Evolutionary conservation across 495 filamentous ascomycete species (phyloP).

Genomic region (Aspergillus mulundensis): DNA sequence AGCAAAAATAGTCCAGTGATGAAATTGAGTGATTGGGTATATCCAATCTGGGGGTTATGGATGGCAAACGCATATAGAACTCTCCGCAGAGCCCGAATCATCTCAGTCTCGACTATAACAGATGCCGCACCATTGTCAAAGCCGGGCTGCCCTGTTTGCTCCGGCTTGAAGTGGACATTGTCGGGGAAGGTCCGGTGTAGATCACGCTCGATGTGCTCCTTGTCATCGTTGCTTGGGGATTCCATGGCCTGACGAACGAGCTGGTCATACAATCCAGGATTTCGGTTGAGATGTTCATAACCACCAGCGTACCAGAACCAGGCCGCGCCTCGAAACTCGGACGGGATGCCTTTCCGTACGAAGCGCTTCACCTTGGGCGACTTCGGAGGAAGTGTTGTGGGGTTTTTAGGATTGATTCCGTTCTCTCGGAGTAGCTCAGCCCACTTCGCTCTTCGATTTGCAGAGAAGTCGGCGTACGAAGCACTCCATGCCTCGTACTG

Average conservation of each 20-base stretch:
- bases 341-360: slow-evolving; percentile 91
- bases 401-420: slow-evolving; percentile 62
- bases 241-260: slow-evolving; percentile 61
- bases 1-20: slow-evolving; percentile 92
- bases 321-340: slow-evolving; percentile 85
- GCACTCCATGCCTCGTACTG: slow-evolving; percentile 81
- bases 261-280: slow-evolving; percentile 68
- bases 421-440: slow-evolving; percentile 67
- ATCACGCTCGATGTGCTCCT: slow-evolving; percentile 92
- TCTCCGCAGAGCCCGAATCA: slow-evolving; percentile 74
- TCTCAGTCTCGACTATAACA: slow-evolving; percentile 61
- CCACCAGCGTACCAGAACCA: slow-evolving; percentile 99
- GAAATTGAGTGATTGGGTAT: slow-evolving; percentile 97
- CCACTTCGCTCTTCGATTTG: slow-evolving; percentile 78
- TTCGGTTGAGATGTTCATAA: slow-evolving; percentile 65
- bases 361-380: slow-evolving; percentile 82
- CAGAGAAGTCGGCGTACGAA: slow-evolving; percentile 64
- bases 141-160: slow-evolving; percentile 31
- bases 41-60: slow-evolving; percentile 84
- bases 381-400: slow-evolving; percentile 72
- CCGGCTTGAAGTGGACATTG: slow-evolving; percentile 86
- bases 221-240: slow-evolving; percentile 62
- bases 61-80: slow-evolving; percentile 88
- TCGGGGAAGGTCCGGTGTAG: slow-evolving; percentile 94
- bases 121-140: slow-evolving; percentile 20